These are phyloP conservation scores for Pythium apleroticum DNA, from an alignment of 352 stramenopile species.

Conservation along the genomic window DNA sequence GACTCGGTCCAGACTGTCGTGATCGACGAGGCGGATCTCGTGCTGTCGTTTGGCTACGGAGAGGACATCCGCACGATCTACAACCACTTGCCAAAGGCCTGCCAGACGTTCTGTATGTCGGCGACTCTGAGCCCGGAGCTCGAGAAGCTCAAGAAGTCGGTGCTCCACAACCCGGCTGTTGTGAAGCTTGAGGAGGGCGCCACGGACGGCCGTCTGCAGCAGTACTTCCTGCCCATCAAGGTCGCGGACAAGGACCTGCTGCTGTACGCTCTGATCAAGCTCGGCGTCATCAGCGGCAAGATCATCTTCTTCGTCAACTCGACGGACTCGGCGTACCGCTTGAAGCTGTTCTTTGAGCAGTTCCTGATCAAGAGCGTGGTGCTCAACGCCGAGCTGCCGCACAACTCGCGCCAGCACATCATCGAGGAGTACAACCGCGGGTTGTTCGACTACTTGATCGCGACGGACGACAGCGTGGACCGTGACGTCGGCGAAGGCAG, in stretches of 20 bases:
- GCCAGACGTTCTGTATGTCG: constrained; percentile 98
- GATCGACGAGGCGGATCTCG: constrained; percentile 98
- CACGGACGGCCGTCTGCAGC: constrained; percentile 90
- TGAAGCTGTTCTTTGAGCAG: constrained; percentile 99
- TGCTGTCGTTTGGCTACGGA: constrained; percentile 96
- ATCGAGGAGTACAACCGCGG: constrained; percentile 95
- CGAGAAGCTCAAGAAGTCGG: constrained; percentile 95
- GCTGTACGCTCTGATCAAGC: constrained; percentile 98
- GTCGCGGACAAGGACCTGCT: constrained; percentile 95
- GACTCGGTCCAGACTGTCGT: constrained; percentile 95
- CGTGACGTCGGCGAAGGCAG: constrained; percentile 61
- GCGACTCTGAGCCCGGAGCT: constrained; percentile 97
- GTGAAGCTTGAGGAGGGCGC: constrained; percentile 95
- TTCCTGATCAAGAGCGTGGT: constrained; percentile 98
- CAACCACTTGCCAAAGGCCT: constrained; percentile 96
- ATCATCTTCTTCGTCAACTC: constrained; percentile 99
- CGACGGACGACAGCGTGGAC: constrained; percentile 97
- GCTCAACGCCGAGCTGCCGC: constrained; percentile 98
- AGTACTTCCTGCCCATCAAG: constrained; percentile 94
- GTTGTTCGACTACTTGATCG: constrained; percentile 99
- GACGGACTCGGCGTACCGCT: constrained; percentile 92
- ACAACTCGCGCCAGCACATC: constrained; percentile 98
- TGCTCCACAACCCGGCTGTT: constrained; percentile 96
- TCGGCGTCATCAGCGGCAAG: constrained; percentile 96
- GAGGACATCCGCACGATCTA: constrained; percentile 94